Evolutionary conservation across 2,329 filamentous ascomycete species (phyloP), one percentile per base, ranked within the genome.

Genomic region (Mariannaea elegans): DNA sequence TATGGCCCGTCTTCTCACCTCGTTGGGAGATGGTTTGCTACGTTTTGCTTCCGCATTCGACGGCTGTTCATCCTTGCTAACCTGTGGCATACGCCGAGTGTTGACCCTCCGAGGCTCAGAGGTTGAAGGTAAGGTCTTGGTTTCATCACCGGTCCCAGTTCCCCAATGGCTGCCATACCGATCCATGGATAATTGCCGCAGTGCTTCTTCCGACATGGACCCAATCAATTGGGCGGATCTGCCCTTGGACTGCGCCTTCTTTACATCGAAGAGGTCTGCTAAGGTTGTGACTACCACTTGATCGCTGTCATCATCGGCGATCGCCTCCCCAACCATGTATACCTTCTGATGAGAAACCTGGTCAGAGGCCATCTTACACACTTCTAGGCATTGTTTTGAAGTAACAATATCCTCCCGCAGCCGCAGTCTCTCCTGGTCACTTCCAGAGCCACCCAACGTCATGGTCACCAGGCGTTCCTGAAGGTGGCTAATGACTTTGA

Each of bases 281-380:
- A 77, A 63, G 60, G 76, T 79, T 56, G 71, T 78, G 56, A 80
- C 70, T 56, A 80, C 73, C 27, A 79, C 69, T 69, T 78, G 75
- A 67, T 78, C 74, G 62, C 75, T 76, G 50, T 77, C 70, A 21
- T 62, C 70, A 42, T 78, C 74, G 44, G 74, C 75, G 70, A 76
- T 59, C 9, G 72, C 68, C 65, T 79, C 76, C 12, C 75, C 74
- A 56, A 79, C 61, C 46, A 56, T 75, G 62, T 74, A 73, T 53
- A 73, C 67, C 54, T 74, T 77, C 56, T 73, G 72, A 49, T 62
- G 54, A 4, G 71, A 67, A 59, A 73, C 66, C 62, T 65, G 65
- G 19, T 65, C 65, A 19, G 67, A 66, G 23, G 73, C 75, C 58
- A 71, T 34, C 66, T 77, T 76, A 68, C 75, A 78, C 19, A 79